Evolutionary conservation across 805 yeast species (phyloP).

Genomic region (Danielozyma ontarioensis): DNA sequence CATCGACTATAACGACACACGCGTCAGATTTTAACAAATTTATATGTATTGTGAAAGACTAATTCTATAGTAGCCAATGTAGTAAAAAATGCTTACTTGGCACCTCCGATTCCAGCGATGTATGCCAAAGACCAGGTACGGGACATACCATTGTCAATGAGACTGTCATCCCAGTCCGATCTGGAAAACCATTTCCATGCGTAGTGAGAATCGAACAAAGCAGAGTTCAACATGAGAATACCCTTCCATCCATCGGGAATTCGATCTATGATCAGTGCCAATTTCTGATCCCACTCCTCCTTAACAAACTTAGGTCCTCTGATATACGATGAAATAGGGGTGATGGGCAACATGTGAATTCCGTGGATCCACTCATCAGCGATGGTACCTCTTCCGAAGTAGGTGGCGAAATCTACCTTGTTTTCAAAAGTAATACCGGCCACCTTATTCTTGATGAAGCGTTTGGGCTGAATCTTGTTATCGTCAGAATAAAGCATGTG

Average conservation of each 20-base stretch:
- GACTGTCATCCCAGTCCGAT: constrained; percentile 44
- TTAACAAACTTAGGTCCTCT: constrained; percentile 49
- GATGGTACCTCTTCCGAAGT: constrained; percentile 61
- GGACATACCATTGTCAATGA: constrained; percentile 81
- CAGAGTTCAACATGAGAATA: constrained; percentile 65
- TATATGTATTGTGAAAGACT: no score
- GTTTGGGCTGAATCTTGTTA: constrained; percentile 51
- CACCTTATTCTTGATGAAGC: constrained; percentile 58
- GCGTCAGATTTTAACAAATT: no score
- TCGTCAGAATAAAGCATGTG: constrained; percentile 52
- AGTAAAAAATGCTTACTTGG: no score
- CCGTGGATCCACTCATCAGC: constrained; percentile 67
- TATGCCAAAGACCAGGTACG: constrained; percentile 82
- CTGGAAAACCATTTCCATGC: constrained; percentile 43
- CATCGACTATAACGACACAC: constrained; percentile 2
- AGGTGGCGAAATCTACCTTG: constrained; percentile 68
- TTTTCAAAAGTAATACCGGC: constrained; percentile 73
- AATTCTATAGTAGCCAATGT: no score
- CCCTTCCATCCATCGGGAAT: constrained; percentile 72
- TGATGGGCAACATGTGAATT: constrained; percentile 72
- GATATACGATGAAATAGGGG: constrained; percentile 60
- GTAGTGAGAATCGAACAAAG: constrained; percentile 59
- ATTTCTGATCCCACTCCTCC: constrained; percentile 59
- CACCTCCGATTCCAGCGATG: constrained; percentile 49
- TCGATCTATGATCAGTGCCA: constrained; percentile 38